Conservation (phyloP, 805 yeast species). For the Candida sithepensis region DNA sequence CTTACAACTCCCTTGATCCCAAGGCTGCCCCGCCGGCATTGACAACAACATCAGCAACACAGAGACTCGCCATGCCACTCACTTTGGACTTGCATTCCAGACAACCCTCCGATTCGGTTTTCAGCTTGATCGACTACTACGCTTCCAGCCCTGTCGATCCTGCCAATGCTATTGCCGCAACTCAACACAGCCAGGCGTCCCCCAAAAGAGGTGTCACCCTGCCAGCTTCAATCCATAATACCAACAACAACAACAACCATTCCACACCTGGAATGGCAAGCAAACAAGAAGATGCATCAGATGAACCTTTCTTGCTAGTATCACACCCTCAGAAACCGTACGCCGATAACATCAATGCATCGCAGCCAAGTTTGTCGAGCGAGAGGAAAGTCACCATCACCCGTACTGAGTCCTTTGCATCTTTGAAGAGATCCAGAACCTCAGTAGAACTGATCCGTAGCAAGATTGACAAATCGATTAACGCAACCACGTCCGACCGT, state of each 20-base stretch:
- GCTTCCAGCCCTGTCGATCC: constrained; percentile 9
- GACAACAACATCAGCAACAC: background rate
- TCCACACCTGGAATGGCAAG: background rate
- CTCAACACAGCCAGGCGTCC: too few relatives aligned
- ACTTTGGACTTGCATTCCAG: constrained; percentile 3
- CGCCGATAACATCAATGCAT: background rate
- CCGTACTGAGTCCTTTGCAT: constrained; percentile 21
- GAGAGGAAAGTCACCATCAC: constrained; percentile 13
- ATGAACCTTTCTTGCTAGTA: constrained; percentile 18
- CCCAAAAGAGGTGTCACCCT: too few relatives aligned
- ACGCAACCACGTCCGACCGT: background rate
- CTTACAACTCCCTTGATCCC: background rate
- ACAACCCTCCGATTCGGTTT: constrained; percentile 19
- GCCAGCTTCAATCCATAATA: too few relatives aligned
- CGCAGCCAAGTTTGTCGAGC: background rate
- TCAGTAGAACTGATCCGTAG: constrained; percentile 21
- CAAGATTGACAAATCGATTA: constrained; percentile 21
- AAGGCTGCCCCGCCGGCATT: background rate
- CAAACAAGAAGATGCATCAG: background rate
- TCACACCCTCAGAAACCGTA: constrained; percentile 1
- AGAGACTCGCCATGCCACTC: background rate
- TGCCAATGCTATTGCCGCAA: background rate
- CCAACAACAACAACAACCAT: background rate
- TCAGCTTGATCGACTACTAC: constrained; percentile 19
- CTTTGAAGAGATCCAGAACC: constrained; percentile 21